A percentile compares a stretch with the other conserved stretches of the same genome.
Evolutionary conservation across 148 eudicot genomes (phyloP).

Genomic region (Rhododendron molle): DNA sequence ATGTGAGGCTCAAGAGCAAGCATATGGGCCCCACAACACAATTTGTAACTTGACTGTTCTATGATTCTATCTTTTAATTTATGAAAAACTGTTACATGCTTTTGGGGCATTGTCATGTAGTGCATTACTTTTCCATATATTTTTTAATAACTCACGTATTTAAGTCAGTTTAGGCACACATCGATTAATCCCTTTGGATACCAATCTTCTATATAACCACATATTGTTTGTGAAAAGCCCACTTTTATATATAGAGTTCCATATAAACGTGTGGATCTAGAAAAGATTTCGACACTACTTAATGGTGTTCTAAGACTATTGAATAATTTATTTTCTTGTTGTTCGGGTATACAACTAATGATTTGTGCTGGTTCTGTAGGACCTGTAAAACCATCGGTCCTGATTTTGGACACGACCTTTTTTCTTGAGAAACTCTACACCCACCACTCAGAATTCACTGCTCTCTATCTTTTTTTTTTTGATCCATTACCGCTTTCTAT

Average conservation of each 20-base stretch:
- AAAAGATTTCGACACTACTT: background rate
- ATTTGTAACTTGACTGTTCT: background rate
- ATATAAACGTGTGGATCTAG: background rate
- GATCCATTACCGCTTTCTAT: no score
- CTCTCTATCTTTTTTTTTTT: no score
- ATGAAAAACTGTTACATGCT: background rate
- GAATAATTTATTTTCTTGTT: no score
- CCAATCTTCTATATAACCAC: background rate
- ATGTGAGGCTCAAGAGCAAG: background rate
- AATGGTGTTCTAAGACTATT: background rate
- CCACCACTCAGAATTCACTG: no score
- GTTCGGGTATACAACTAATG: background rate
- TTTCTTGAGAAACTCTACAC: no score
- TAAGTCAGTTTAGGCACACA: no score
- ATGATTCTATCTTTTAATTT: no score
- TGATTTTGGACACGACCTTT: no score
- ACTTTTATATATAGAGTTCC: background rate
- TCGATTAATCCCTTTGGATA: fast-evolving
- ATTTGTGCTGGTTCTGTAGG: no score
- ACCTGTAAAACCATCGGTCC: background rate
- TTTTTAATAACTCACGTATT: no score
- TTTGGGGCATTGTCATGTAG: no score
- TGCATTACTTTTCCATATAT: no score
- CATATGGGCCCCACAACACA: background rate
- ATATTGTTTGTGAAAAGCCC: background rate